Conservation (phyloP, 768 basidiomycete genomes). For the Pulveroboletus frians region DNA sequence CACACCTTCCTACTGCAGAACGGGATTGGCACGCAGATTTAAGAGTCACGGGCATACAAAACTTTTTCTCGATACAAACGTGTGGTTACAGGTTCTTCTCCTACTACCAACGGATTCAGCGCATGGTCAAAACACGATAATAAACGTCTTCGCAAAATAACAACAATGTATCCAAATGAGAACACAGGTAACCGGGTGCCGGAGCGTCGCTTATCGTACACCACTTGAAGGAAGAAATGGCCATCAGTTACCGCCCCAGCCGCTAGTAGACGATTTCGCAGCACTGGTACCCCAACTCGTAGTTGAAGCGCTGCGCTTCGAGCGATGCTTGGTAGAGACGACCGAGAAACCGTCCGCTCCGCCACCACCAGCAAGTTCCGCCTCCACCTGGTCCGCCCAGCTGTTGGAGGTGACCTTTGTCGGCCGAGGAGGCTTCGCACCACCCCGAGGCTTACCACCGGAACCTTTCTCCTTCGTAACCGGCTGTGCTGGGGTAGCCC, state of each 20-base stretch:
- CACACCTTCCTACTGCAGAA: slow-evolving; percentile 34
- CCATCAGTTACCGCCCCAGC: slow-evolving; percentile 26
- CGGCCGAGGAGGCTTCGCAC: slow-evolving; percentile 10
- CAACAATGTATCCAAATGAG: slow-evolving; percentile 3
- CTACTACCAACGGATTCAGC: not conserved
- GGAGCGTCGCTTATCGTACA: slow-evolving; percentile 7
- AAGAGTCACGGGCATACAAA: not conserved
- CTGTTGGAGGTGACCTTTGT: slow-evolving; percentile 1
- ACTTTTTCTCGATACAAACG: not conserved
- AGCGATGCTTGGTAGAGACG: slow-evolving; percentile 10
- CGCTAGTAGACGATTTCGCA: slow-evolving; percentile 19
- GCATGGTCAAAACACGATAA: not conserved
- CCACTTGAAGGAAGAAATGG: not conserved
- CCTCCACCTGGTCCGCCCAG: slow-evolving; percentile 30
- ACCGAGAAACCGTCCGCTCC: not conserved
- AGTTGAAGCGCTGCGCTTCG: slow-evolving; percentile 13
- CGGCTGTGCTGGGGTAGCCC: slow-evolving; percentile 7
- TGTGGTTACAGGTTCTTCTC: not conserved
- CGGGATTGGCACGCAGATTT: slow-evolving; percentile 26
- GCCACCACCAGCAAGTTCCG: slow-evolving; percentile 4
- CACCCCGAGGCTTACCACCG: not conserved
- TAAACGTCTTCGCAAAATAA: not conserved
- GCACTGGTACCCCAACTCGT: slow-evolving; percentile 5
- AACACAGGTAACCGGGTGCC: not conserved
- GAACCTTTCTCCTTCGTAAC: slow-evolving; percentile 4